These are phyloP conservation scores for Maudiozyma bulderi DNA, from an alignment of 805 yeast species.

Conservation along the genomic window DNA sequence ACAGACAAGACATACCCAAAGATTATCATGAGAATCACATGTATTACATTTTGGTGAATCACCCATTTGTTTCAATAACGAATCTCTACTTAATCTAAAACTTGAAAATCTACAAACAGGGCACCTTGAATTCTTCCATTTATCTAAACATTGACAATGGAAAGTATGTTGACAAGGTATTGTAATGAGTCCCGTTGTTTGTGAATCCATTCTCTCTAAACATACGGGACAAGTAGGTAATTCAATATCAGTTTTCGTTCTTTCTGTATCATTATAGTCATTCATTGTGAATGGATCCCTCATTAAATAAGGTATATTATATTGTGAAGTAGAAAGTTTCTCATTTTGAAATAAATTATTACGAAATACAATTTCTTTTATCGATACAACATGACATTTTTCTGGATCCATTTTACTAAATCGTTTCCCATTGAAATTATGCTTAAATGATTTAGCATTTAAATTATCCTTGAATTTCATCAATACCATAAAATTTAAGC, in stretches of 20 bases:
- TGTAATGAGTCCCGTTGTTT: constrained; percentile 70
- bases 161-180: constrained; percentile 91
- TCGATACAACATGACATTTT: constrained; percentile 63
- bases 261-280: constrained; percentile 4
- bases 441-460: constrained; percentile 55
- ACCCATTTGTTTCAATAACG: constrained; percentile 24
- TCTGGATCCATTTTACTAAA: constrained; percentile 89
- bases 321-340: not conserved
- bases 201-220: constrained; percentile 76
- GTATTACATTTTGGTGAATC: constrained; percentile 35
- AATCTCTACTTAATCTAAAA: constrained; percentile 22
- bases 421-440: constrained; percentile 55
- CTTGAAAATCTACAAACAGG: constrained; percentile 83
- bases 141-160: constrained; percentile 78
- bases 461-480: constrained; percentile 56
- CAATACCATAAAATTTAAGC: constrained; percentile 50
- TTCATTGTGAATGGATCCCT: constrained; percentile 59
- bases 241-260: constrained; percentile 36
- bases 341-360: constrained; percentile 12
- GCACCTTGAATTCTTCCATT: constrained; percentile 85
- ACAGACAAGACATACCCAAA: constrained; percentile 86
- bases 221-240: constrained; percentile 92
- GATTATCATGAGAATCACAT: constrained; percentile 51
- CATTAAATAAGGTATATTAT: constrained; percentile 54
- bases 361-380: constrained; percentile 48